Evolutionary conservation across 768 basidiomycete species (phyloP).

Genomic region (Panaeolus papilionaceus): DNA sequence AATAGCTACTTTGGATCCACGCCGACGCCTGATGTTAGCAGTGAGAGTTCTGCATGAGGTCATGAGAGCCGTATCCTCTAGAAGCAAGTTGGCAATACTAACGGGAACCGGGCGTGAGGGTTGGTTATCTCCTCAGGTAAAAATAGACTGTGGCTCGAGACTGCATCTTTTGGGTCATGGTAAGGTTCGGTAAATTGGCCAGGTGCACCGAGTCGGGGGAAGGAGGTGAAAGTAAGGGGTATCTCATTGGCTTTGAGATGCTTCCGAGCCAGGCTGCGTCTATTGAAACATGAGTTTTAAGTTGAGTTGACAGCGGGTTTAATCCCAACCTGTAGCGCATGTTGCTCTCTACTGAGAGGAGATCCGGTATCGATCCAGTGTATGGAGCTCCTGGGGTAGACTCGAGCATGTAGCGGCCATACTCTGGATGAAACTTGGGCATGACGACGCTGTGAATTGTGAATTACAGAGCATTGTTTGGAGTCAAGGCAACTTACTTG

Average conservation of each 20-base stretch:
- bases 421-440: constrained; percentile 97
- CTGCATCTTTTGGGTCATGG: constrained; percentile 72
- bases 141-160: constrained; percentile 93
- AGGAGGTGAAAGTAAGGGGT: constrained; percentile 94
- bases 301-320: neutral
- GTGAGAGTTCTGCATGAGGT: constrained; percentile 80
- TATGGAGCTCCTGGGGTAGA: constrained; percentile 97
- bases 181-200: constrained; percentile 94
- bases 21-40: constrained; percentile 89
- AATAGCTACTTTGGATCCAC: constrained; percentile 94
- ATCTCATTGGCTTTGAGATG: constrained; percentile 87
- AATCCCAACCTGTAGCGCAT: constrained; percentile 87
- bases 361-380: constrained; percentile 83
- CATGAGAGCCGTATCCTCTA: constrained; percentile 16
- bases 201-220: constrained; percentile 87
- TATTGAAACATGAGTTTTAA: constrained; percentile 33
- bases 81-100: constrained; percentile 42
- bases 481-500: constrained; percentile 49
- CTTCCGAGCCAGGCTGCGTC: constrained; percentile 83
- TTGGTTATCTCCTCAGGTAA: constrained; percentile 96
- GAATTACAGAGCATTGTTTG: constrained; percentile 7
- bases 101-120: constrained; percentile 98
- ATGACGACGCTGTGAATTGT: constrained; percentile 59
- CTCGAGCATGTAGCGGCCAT: constrained; percentile 98
- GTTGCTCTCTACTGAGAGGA: constrained; percentile 89